phyloP scores from a whole-genome alignment of 768 basidiomycete species.

The Rhodosporidiobolus odoratus region DNA sequence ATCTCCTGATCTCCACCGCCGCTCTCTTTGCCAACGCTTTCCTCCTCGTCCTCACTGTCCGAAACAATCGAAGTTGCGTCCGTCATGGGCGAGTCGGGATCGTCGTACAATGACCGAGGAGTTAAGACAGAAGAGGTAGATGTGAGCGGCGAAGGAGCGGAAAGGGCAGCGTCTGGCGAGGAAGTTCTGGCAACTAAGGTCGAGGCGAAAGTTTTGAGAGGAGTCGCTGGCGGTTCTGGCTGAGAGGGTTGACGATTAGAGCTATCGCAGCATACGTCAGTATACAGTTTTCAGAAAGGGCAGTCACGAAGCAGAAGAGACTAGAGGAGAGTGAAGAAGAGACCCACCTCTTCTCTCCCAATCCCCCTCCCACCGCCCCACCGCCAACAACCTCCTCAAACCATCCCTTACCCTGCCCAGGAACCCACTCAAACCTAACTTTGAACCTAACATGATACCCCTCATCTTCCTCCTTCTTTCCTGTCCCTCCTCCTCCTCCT shows the following conservation, averaged over 20 bases:
- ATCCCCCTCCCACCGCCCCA: conserved; percentile 15
- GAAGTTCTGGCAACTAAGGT: too few species aligned
- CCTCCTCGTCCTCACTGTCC: not conserved
- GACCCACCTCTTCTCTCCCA: conserved; percentile 3
- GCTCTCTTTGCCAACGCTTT: not conserved
- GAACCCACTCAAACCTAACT: conserved; percentile 35
- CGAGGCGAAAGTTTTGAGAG: too few species aligned
- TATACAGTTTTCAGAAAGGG: not conserved
- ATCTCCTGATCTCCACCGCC: too few species aligned
- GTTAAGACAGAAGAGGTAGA: too few species aligned
- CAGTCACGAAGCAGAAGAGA: not conserved
- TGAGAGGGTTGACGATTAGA: too few species aligned
- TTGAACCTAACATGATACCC: conserved; percentile 25
- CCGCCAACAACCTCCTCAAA: conserved; percentile 21
- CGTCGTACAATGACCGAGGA: too few species aligned
- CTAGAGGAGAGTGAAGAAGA: not conserved
- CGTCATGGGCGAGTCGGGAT: not conserved
- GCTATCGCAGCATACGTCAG: not conserved
- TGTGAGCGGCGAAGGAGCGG: too few species aligned
- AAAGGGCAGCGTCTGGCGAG: too few species aligned
- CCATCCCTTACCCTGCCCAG: conserved; percentile 31
- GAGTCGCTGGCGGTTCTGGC: too few species aligned
- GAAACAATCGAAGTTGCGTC: not conserved
- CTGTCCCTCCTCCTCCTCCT: not conserved
- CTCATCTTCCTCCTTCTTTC: not conserved